Evolutionary conservation across 2,329 filamentous ascomycete genomes (phyloP), one percentile per base, ranked within the genome.

Genomic region (Aspergillus pseudoterreus): DNA sequence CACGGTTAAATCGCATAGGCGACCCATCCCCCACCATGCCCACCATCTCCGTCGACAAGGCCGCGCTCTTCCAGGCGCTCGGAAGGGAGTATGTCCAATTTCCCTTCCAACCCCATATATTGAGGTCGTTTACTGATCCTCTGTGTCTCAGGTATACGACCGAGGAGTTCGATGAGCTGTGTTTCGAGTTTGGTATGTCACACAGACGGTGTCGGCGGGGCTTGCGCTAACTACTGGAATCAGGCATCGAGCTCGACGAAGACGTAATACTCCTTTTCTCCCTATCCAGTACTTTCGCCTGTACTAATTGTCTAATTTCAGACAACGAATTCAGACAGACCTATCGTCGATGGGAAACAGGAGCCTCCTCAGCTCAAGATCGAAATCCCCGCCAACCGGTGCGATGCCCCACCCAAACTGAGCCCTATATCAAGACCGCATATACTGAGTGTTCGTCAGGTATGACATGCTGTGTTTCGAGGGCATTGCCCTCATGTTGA

Each of bases 401-500:
- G 85, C 75, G 85, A 63, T 27, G 30, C 32, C 48, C 49, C 27
- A 14, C 42, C 45, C n/a, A 4, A 6, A 17, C 19, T 36, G 27
- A 19, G 27, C 39, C 14, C 27, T 17, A 44, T 39, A 33, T 30
- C 12, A 39, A 39, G n/a, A 41, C 12, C 36, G 15, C 15, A 17
- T 50, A 54, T 52, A 61, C 59, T 70, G 54, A 69, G 52, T 52
- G 6, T 14, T 47, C 27, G 43, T 22, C 57, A 76, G 82, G 74
- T 87, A 87, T 79, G 84, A 97, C 67, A 91, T 97, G 86, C 84
- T 99, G 50, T 97, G 92, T 75, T 95, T 95, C 75, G 94, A 97
- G 77, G 92, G 92, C 56, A 96, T 97, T 69, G 87, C 90, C 60
- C 82, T 96, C 71, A 95, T 95, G 82, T 82, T 97, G 62, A 96